Conservation (phyloP, 2,329 filamentous ascomycete genomes). For the Diaporthe batatas region DNA sequence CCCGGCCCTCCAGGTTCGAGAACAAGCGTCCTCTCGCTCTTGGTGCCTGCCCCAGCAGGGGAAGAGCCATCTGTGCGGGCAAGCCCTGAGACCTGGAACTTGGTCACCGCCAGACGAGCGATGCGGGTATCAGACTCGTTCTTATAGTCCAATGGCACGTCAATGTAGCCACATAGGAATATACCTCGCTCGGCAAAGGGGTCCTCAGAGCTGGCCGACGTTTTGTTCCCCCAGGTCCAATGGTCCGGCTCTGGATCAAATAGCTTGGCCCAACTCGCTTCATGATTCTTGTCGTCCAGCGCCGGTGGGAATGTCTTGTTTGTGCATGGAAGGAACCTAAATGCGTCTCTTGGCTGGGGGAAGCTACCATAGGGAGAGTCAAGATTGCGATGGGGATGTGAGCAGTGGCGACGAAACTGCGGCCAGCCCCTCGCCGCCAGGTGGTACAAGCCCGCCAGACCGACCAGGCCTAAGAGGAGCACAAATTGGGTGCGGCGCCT, state of each 20-base stretch:
- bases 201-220: conserved; percentile 44
- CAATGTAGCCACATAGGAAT: conserved; percentile 62
- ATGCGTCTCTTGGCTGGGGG: conserved; percentile 58
- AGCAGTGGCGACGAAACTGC: neutral
- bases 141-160: conserved; percentile 63
- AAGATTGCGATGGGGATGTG: conserved; percentile 10
- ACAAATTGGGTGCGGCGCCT: conserved; percentile 9
- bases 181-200: conserved; percentile 57
- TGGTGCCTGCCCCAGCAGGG: conserved; percentile 46
- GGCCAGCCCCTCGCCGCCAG: conserved; percentile 1
- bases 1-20: conserved; percentile 66
- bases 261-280: conserved; percentile 55
- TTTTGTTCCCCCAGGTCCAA: conserved; percentile 61
- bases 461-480: conserved; percentile 18
- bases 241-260: conserved; percentile 59
- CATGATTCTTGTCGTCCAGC: conserved; percentile 55
- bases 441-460: conserved; percentile 32
- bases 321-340: conserved; percentile 63
- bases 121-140: conserved; percentile 60
- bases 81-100: conserved; percentile 62
- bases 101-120: conserved; percentile 62
- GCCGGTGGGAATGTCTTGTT: conserved; percentile 55
- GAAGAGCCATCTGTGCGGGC: conserved; percentile 45
- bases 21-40: conserved; percentile 62
- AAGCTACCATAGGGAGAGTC: conserved; percentile 53